Evolutionary conservation across 169 alveolate genomes (phyloP), one percentile per base, ranked within the genome.

Genomic region (Plasmodium falciparum): DNA sequence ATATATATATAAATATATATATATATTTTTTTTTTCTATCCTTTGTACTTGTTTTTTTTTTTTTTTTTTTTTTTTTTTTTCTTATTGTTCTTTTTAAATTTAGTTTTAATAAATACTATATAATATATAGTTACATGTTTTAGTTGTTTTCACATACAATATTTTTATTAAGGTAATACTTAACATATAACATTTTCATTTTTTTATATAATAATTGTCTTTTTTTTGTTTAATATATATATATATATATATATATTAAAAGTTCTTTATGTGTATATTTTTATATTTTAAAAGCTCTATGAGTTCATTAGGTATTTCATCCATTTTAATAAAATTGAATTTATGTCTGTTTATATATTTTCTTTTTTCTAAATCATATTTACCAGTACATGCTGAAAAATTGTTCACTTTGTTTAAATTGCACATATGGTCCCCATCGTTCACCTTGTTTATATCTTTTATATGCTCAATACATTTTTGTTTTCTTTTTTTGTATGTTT

Each of bases 231-330:
- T 33, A 33, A 56, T 56, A 56, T 56, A 56, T 56, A 56, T 56
- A 56, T 56, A 56, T 56, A 56, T 56, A 56, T 56, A 56, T 56
- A 56, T 56, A 52, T 11, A 67, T 2, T n/a, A 75, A 49, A n/a
- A 67, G 17, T 39, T 5, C 47, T 39, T 5, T 39, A 39, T 39
- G 47, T 39, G 47, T 45, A 66, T 26, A 67, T 67, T 62, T 67
- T 72, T 80, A 49, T 66, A 69, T 3, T 80, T 66, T 33, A 80
- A 80, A 49, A 80, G 17, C 8, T 80, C 49, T 17, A 80, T 80
- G 39, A 80, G 70, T 15, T 80, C 90, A 11, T 20, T 20, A n/a
- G 90, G 90, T 54, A 80, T 80, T 67, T 71, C 47, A 8, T 80
- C 24, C 43, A 80, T 59, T 8, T 62, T 20, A 9, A 29, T 20